phyloP scores from a whole-genome alignment of 2,329 filamentous ascomycete species.

The Neospermospora avenae region DNA sequence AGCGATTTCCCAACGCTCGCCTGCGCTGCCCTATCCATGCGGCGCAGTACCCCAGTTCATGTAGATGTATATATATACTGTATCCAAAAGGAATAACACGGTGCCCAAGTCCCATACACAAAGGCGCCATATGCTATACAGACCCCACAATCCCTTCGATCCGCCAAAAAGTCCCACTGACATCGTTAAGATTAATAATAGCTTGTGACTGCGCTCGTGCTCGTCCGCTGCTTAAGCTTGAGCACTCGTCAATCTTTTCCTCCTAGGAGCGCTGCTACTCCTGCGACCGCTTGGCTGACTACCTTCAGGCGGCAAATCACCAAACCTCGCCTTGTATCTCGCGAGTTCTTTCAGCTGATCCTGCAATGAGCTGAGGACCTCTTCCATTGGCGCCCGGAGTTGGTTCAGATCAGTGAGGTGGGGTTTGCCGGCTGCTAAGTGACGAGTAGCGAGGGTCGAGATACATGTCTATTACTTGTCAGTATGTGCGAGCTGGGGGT shows the following conservation, averaged over 20 bases:
- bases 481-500: no score
- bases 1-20: not conserved
- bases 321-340: conserved; percentile 47
- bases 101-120: not conserved
- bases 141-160: not conserved
- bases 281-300: not conserved
- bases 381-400: conserved; percentile 73
- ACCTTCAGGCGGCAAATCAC: conserved; percentile 18
- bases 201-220: not conserved
- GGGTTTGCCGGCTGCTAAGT: conserved; percentile 70
- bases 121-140: not conserved
- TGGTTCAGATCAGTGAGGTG: conserved; percentile 62
- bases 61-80: not conserved
- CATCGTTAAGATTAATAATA: not conserved
- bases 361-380: conserved; percentile 62
- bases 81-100: no score
- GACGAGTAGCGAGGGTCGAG: conserved; percentile 73
- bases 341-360: conserved; percentile 62
- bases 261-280: not conserved
- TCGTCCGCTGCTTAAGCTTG: not conserved
- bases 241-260: not conserved
- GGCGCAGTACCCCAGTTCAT: not conserved
- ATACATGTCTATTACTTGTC: conserved; percentile 65
- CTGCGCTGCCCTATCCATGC: not conserved
- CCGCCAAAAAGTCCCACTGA: not conserved